Evolutionary conservation across 805 yeast genomes (phyloP).

Genomic region (Ogataea nitratoaversa): DNA sequence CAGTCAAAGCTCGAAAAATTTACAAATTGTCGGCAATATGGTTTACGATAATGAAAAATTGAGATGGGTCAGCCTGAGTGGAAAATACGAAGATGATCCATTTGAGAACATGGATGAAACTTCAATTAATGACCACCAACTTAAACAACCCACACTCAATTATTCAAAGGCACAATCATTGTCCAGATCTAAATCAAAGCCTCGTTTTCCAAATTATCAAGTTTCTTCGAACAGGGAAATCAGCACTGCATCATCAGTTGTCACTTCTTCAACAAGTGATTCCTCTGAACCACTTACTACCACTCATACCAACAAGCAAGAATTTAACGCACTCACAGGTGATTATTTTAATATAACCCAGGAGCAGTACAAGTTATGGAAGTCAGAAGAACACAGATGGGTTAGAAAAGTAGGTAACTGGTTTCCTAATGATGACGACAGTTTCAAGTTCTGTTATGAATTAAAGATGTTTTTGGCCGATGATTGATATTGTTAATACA

Average conservation of each 20-base stretch:
- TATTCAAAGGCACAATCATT: no score
- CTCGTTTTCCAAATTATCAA: no score
- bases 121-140: conserved; percentile 3
- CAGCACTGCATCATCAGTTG: no score
- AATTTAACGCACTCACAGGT: no score
- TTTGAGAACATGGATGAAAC: conserved; percentile 49
- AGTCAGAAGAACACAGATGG: conserved; percentile 32
- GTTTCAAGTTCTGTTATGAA: conserved; percentile 28
- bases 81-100: conserved; percentile 39
- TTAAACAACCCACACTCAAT: no score
- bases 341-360: conserved; percentile 20
- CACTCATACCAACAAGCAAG: no score
- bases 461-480: conserved; percentile 27
- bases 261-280: no score
- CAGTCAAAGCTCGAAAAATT: conserved; percentile 22
- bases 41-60: conserved; percentile 52
- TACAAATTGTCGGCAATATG: conserved; percentile 52
- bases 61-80: conserved; percentile 53
- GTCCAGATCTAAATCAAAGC: no score
- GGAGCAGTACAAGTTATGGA: conserved; percentile 28
- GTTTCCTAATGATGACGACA: conserved; percentile 29
- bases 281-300: no score
- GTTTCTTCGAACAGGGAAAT: no score
- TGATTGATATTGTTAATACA: conserved; percentile 9
- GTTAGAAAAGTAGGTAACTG: conserved; percentile 32